Conservation (phyloP, 768 basidiomycete genomes). For the Boletus edulis region DNA sequence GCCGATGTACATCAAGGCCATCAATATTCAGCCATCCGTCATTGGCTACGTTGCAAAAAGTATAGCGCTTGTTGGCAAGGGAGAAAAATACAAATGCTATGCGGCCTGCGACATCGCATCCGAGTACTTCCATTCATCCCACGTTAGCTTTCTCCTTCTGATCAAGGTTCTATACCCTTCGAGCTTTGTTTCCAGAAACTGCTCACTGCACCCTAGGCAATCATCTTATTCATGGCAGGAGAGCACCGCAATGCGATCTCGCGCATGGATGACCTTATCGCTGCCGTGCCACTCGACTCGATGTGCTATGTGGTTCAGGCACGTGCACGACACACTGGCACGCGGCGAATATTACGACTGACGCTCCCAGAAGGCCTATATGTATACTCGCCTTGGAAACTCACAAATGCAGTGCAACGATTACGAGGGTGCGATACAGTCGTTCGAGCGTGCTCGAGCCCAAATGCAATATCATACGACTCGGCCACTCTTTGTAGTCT, state of each 20-base stretch:
- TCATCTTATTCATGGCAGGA: not conserved
- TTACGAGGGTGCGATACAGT: not conserved
- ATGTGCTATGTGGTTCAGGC: not conserved
- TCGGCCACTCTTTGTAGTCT: not conserved
- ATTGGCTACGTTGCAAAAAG: not conserved
- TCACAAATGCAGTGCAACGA: not conserved
- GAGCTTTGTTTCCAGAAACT: no score
- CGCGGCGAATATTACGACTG: not conserved
- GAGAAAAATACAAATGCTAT: not conserved
- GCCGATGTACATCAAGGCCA: not conserved
- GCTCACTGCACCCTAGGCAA: not conserved
- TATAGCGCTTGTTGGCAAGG: not conserved
- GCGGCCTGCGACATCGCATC: not conserved
- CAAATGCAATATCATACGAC: not conserved
- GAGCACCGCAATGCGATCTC: not conserved
- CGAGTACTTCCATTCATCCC: not conserved
- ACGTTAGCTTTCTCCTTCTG: not conserved
- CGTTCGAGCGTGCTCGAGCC: not conserved
- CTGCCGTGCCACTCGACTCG: not conserved
- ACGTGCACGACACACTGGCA: not conserved
- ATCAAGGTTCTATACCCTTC: not conserved
- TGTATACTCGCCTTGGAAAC: not conserved
- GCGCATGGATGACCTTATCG: not conserved
- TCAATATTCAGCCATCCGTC: not conserved
- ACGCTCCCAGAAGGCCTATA: not conserved